Percentiles rank a stretch among this genome's conserved stretches.
Conservation (phyloP, 1,284 basidiomycete species). For the Kalmanozyma brasiliensis region DNA sequence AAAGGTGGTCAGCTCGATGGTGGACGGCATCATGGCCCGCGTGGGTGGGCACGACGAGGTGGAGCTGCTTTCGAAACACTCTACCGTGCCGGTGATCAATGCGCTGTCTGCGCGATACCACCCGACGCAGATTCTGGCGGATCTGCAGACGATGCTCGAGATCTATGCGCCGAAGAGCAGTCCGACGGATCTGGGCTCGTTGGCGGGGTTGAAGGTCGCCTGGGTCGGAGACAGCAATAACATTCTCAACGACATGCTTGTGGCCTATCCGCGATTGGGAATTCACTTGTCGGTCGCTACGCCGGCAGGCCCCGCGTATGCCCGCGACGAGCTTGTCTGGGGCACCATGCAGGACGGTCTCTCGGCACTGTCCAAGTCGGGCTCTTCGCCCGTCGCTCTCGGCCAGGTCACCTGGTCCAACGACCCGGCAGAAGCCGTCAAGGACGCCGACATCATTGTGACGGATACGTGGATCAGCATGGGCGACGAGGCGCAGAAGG, state of each 20-base stretch:
- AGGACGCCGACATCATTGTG: constrained; percentile 89
- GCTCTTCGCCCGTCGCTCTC: constrained; percentile 63
- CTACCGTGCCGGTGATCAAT: constrained; percentile 92
- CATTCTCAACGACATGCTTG: constrained; percentile 96
- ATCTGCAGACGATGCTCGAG: constrained; percentile 89
- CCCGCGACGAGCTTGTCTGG: constrained; percentile 81
- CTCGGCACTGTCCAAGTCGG: constrained; percentile 62
- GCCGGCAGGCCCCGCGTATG: constrained; percentile 76
- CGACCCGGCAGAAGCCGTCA: constrained; percentile 85
- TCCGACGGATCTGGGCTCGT: constrained; percentile 67
- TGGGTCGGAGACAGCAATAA: constrained; percentile 97
- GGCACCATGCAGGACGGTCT: constrained; percentile 62
- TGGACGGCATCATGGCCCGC: constrained; percentile 95
- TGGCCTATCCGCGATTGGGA: constrained; percentile 89
- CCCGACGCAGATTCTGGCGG: constrained; percentile 93
- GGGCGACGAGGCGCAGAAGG: constrained; percentile 96
- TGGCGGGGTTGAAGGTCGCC: constrained; percentile 71
- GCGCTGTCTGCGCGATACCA: constrained; percentile 96
- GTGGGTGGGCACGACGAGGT: constrained; percentile 92
- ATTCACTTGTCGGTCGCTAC: constrained; percentile 86
- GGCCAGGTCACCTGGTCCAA: constrained; percentile 77
- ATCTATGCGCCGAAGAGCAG: constrained; percentile 70
- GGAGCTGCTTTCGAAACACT: constrained; percentile 86
- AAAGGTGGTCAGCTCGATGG: constrained; percentile 86
- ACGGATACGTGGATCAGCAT: constrained; percentile 84